Base-by-base conservation (phyloP, 2,329 filamentous ascomycete species). In the Fusarium staphyleae region DNA sequence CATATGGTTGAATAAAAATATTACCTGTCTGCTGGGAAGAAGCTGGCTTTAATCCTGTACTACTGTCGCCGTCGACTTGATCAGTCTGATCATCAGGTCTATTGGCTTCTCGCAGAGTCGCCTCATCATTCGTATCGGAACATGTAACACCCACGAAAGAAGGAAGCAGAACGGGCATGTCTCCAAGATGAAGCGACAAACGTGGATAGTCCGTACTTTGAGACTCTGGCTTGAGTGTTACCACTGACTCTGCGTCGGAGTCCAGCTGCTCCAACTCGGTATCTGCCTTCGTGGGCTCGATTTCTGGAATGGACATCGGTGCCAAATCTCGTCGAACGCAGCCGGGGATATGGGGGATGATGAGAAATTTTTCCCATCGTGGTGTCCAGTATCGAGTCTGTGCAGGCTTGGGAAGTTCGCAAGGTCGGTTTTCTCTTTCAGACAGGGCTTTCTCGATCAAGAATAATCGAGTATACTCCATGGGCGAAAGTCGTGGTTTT, bases 381-480 rank as follows among this genome's bases (percentile, higher is more conserved):
- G 65, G 65, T 1, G 73, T 71, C 74, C 75, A 77, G 22, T 62
- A 66, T 68, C 70, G 72, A 6, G 47, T 47, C 37, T 70, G 67
- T 12, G 57, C 54, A 2, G 73, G 71, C 13, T 56, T 54, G 11
- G 66, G 68, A 5, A 77, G 59, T 15, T 67, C 61, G 37, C 70
- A 73, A 2, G 55, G 33, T 5, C 63, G 54, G 8, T 55, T 47
- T 10, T 73, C 63, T 15, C 54, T 65, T 13, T 67, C 62, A 11
- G 70, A 63, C 12, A 56, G 49, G 5, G 70, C 65, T 35, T 72
- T 69, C 37, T 74, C 70, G 3, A 77, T 52, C 28, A 74, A 63
- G 39, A 72, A 74, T 5, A 69, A 57, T 7, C 75, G 69, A 8
- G 66, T 50, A 40, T 77, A 77, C 35, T 77, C 75, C 73, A 77